These are phyloP conservation scores for Leccinum variabile DNA, from an alignment of 1,284 basidiomycete genomes.

Conservation along the genomic window DNA sequence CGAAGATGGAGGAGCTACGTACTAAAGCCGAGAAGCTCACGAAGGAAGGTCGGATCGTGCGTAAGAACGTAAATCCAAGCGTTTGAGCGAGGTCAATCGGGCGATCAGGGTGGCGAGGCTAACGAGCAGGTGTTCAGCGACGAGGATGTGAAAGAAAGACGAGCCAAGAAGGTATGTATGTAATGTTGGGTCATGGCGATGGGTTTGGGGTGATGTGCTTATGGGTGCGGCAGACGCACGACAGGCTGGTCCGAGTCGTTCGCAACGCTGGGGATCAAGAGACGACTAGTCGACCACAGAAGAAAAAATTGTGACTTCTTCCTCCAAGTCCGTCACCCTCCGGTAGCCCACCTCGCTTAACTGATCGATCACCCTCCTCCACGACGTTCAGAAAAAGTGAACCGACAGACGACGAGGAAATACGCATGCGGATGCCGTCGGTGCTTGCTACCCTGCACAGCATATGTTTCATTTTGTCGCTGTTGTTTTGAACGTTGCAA, in stretches of 20 bases:
- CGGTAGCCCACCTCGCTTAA: neutral
- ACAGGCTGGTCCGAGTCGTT: slow-evolving; percentile 61
- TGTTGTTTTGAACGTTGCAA: neutral
- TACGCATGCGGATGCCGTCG: slow-evolving; percentile 11
- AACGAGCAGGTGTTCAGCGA: slow-evolving; percentile 69
- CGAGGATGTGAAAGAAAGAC: slow-evolving; percentile 66
- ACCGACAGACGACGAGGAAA: slow-evolving; percentile 75
- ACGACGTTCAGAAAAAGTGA: slow-evolving; percentile 64
- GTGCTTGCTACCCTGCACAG: neutral
- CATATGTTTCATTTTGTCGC: neutral
- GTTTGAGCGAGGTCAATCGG: slow-evolving; percentile 16
- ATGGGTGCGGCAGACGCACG: slow-evolving; percentile 43
- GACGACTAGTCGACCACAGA: slow-evolving; percentile 48
- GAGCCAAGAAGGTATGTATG: slow-evolving; percentile 56
- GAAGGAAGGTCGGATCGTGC: slow-evolving; percentile 68
- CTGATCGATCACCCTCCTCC: neutral
- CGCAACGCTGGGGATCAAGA: slow-evolving; percentile 74
- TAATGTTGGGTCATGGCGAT: neutral
- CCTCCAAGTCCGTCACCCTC: neutral
- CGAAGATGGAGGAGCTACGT: no score
- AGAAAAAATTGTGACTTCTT: slow-evolving; percentile 72
- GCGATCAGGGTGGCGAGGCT: slow-evolving; percentile 40
- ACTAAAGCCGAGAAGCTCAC: slow-evolving; percentile 72
- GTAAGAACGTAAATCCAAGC: slow-evolving; percentile 47
- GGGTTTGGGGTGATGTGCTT: neutral